Conservation (phyloP, 768 basidiomycete species). For the Tephrocybe sp. region DNA sequence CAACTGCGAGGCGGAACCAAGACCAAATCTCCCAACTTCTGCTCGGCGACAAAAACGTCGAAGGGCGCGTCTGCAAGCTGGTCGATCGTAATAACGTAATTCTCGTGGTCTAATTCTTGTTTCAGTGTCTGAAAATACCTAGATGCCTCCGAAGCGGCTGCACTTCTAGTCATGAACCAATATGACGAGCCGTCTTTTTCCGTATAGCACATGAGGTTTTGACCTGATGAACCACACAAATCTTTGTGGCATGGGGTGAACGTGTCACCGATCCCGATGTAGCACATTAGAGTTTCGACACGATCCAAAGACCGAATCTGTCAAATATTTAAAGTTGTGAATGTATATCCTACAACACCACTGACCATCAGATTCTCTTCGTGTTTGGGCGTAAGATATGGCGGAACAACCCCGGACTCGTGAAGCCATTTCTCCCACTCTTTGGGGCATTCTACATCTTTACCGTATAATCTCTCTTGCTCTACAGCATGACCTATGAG, state of each 20-base stretch:
- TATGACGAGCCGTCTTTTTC: constrained; percentile 71
- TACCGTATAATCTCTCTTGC: constrained; percentile 67
- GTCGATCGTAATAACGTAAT: constrained; percentile 59
- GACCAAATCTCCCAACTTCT: constrained; percentile 75
- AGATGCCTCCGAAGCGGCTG: constrained; percentile 52
- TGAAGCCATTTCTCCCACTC: constrained; percentile 67
- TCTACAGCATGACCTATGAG: constrained; percentile 36
- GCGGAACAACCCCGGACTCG: constrained; percentile 47
- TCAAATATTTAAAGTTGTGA: not conserved
- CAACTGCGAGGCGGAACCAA: constrained; percentile 80
- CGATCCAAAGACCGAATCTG: constrained; percentile 37
- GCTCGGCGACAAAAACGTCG: constrained; percentile 67
- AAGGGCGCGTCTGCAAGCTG: constrained; percentile 70
- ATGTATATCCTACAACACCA: not conserved
- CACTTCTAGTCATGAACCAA: constrained; percentile 83
- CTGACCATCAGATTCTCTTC: constrained; percentile 57
- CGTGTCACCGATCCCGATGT: constrained; percentile 79
- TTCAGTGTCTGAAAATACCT: constrained; percentile 58
- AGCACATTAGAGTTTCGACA: constrained; percentile 85
- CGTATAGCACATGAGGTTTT: constrained; percentile 85
- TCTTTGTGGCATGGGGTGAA: constrained; percentile 88
- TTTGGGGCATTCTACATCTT: constrained; percentile 70
- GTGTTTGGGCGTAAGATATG: constrained; percentile 49
- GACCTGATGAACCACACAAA: constrained; percentile 79
- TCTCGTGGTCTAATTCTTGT: constrained; percentile 74